Evolutionary conservation across 2,329 filamentous ascomycete species (phyloP), one percentile per base, ranked within the genome.

Genomic region (Neobulgaria alba): DNA sequence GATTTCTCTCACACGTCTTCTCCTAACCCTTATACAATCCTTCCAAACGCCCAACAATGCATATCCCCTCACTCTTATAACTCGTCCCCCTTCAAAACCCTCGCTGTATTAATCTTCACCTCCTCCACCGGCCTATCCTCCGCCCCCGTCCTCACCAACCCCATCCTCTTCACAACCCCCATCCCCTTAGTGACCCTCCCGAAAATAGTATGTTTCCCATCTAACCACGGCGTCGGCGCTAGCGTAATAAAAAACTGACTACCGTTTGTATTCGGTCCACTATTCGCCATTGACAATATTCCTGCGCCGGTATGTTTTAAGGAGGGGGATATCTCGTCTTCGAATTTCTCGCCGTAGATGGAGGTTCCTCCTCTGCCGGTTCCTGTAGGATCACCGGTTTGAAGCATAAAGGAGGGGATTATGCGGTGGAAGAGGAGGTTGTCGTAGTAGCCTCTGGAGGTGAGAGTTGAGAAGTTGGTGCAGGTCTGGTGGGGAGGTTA

Each of bases 201-300:
- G 60, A 98, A 98, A 52, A 98, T 93, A 9, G 89, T 94, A 62
- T 98, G 90, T 64, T 95, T 95, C 16, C 89, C 88, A 64, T 98
- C 92, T 45, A 98, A 66, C 90, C 90, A 96, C 0, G 92, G 92
- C 12, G 92, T 90, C 3, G 90, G 90, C 5, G 88, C 90, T 23
- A 96, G 71, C 0, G 92, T 96, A 52, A 98, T 79, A 61, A 96
- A 96, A 65, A 96, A 98, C 65, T 96, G 92, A 43, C 79, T 86
- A 16, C 90, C 90, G 62, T 96, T 96, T 26, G 90, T 94, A 62
- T 96, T 79, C 7, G 86, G 85, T 0, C 92, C 92, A 12, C 81
- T 79, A 65, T 98, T 98, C 45, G 92, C 92, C 92, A 98, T 98
- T 65, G 81, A 88, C 54, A 98, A 67, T n/a, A 96, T 72, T 1